phyloP scores from a whole-genome alignment of 1,284 basidiomycete species.

The Trametes hirsuta region DNA sequence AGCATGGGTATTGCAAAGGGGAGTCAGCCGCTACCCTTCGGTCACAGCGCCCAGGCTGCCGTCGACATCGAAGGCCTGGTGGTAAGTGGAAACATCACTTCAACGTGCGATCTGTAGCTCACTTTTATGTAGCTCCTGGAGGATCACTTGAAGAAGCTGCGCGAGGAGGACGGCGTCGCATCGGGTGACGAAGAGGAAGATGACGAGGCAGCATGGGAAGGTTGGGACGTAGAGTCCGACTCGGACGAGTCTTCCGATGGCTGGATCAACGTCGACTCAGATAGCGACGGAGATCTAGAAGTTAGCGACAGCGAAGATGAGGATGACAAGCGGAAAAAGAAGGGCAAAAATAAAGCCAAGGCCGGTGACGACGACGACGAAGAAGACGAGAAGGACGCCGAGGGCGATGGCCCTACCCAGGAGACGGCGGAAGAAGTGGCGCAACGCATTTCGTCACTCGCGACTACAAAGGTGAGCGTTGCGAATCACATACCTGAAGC shows the following conservation, averaged over 20 bases:
- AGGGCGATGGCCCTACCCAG: constrained; percentile 2
- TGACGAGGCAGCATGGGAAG: constrained; percentile 82
- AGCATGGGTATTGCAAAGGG: constrained; percentile 70
- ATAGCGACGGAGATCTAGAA: constrained; percentile 70
- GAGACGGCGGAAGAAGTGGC: constrained; percentile 31
- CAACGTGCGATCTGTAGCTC: neutral
- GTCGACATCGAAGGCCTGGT: constrained; percentile 91
- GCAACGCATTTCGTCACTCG: constrained; percentile 60
- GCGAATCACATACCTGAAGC: neutral
- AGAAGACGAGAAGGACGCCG: constrained; percentile 23
- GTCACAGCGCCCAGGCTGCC: constrained; percentile 74
- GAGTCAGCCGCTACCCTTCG: constrained; percentile 77
- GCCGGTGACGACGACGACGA: constrained; percentile 25
- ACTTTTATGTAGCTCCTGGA: constrained; percentile 67
- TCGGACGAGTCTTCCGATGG: constrained; percentile 73
- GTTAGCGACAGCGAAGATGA: constrained; percentile 90
- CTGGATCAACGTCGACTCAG: constrained; percentile 88
- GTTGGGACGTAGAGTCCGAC: constrained; percentile 84
- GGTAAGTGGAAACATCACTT: constrained; percentile 45
- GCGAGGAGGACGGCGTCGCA: constrained; percentile 64
- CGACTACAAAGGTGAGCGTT: constrained; percentile 72
- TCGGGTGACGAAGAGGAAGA: constrained; percentile 60
- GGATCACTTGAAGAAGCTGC: constrained; percentile 77
- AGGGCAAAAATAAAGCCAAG: constrained; percentile 27
- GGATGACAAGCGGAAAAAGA: constrained; percentile 42